A percentile compares a stretch with the other conserved stretches of the same genome.
Evolutionary conservation across 148 eudicot genomes (phyloP).

Genomic region (Suaeda aralocaspica): DNA sequence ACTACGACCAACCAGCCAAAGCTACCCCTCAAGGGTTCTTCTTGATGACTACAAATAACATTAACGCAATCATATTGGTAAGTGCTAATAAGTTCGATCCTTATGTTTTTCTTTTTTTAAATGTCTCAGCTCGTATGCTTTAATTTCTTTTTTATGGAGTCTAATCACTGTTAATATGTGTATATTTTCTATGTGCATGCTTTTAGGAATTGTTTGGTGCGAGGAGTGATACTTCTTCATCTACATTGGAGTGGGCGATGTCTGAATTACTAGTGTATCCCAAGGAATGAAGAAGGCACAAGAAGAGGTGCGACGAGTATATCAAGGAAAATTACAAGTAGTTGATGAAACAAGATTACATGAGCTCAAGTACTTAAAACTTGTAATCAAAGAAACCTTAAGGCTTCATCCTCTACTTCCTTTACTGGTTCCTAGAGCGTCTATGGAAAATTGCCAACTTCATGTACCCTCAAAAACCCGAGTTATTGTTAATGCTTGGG

Average conservation of each 20-base stretch:
- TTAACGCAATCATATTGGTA: no score
- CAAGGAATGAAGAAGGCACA: conserved; percentile 34
- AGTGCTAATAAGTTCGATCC: no score
- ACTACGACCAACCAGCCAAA: no score
- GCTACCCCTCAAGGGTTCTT: no score
- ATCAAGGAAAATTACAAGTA: not conserved
- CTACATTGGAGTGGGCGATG: conserved; percentile 46
- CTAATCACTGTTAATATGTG: no score
- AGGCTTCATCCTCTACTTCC: conserved; percentile 39
- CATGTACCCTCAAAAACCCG: conserved; percentile 24
- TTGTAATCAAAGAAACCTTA: conserved; percentile 31
- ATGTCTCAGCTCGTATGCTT: no score
- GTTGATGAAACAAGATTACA: conserved; percentile 20
- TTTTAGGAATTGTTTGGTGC: conserved; percentile 16
- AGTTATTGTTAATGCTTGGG: conserved; percentile 34
- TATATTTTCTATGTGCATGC: no score
- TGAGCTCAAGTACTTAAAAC: conserved; percentile 29
- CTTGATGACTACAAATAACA: no score
- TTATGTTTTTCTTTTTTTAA: no score
- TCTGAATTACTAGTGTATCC: conserved; percentile 39
- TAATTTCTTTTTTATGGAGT: no score
- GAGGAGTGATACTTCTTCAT: conserved; percentile 38
- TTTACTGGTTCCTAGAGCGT: conserved; percentile 31
- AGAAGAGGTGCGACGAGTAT: conserved; percentile 28
- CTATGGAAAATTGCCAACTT: conserved; percentile 20